These are phyloP conservation scores for Tanacetum coccineum DNA, from an alignment of 129 eudicot species.

Conservation along the genomic window DNA sequence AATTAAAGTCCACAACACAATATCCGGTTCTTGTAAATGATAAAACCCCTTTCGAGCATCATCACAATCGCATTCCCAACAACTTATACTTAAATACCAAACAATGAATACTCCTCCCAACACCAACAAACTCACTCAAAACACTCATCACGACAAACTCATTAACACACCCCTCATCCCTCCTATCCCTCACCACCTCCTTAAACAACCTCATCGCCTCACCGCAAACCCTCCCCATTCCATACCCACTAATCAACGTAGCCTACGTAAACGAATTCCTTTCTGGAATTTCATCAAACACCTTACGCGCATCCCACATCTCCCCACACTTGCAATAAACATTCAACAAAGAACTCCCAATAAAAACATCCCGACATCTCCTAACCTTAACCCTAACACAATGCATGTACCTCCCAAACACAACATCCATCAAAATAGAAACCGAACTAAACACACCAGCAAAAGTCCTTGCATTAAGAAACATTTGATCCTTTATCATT, in stretches of 20 bases:
- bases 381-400: slow-evolving; percentile 69
- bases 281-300: no score
- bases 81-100: no score
- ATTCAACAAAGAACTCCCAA: no score
- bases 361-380: slow-evolving; percentile 48
- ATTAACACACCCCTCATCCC: no score
- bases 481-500: no score
- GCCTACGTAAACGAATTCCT: slow-evolving; percentile 89
- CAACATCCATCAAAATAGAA: slow-evolving; percentile 33
- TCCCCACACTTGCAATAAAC: no score
- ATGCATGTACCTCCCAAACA: slow-evolving; percentile 63
- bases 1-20: slow-evolving; percentile 89
- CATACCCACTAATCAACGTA: slow-evolving; percentile 84
- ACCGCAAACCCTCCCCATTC: slow-evolving; percentile 42
- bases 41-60: slow-evolving; percentile 87
- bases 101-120: no score
- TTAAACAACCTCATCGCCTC: slow-evolving; percentile 58
- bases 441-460: slow-evolving; percentile 62
- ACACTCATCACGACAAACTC: no score
- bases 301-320: no score
- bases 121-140: no score
- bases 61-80: no score
- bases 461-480: no score
- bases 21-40: slow-evolving; percentile 58
- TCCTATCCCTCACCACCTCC: slow-evolving; percentile 29